Base-by-base conservation (phyloP, 2,329 filamentous ascomycete genomes). In the Talaromyces sp. region DNA sequence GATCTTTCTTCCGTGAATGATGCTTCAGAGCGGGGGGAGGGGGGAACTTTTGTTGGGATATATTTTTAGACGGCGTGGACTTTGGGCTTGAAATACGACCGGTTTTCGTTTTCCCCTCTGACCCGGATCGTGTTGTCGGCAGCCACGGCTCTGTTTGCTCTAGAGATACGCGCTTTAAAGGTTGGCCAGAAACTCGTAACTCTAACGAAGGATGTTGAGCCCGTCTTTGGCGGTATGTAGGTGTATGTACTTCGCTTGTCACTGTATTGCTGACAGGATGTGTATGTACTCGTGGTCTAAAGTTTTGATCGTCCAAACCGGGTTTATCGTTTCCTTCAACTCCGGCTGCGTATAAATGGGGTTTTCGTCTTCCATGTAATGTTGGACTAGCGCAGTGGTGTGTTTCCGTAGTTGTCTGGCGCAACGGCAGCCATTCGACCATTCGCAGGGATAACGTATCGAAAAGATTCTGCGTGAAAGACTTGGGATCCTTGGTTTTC, bases 401-500 rank as follows among this genome's bases (percentile, higher is more conserved):
- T 1, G 65, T 58, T 17, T 66, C 69, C 2, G 67, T 64, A 35
- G 67, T 64, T n/a, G 53, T 52, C n/a, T 69, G 70, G 35, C 73
- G 73, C 27, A 77, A 66, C n/a, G 78, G 77, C 55, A 80, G 67
- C 78, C 78, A 80, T 64, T 78, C 76, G 9, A 80, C 71, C 73
- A 80, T 76, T 50, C 77, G 70, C 38, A 81, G 62, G 2, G 77
- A 74, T 9, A 78, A 61, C 0, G 79, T 78, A 64, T 81, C 78
- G 58, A 82, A 84, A 1, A 85, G 69, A 62, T 81, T 82, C 65
- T 88, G 86, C 2, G 83, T 82, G 60, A 88, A 84, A 2, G 85
- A 87, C 66, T 84, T 85, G 0, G 80, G 79, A 65, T 88, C 86
- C 65, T 82, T 86, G 54, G 73, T 64, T 21, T 64, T 68, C 49